Conservation (phyloP, 2,329 filamentous ascomycete genomes). For the Trichoderma afroharzianum region DNA sequence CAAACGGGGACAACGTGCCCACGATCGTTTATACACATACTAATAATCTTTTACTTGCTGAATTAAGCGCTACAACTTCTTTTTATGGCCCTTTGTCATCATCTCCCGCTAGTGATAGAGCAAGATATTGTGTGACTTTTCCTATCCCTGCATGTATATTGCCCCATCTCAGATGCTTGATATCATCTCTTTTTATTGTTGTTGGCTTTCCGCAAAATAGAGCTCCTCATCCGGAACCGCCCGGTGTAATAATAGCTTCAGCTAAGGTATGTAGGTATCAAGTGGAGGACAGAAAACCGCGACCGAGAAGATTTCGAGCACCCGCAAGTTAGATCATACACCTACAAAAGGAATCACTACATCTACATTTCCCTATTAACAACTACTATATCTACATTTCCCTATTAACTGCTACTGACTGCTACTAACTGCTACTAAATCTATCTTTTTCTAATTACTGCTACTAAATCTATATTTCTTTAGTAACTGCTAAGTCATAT, state of each 20-base stretch:
- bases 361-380: no score
- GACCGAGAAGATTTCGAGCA: no score
- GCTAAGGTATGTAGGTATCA: neutral
- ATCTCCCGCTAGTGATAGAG: neutral
- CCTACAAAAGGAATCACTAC: no score
- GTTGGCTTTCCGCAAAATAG: neutral
- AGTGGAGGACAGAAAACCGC: no score
- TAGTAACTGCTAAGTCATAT: no score
- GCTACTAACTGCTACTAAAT: no score
- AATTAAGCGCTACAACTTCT: neutral
- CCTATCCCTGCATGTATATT: neutral
- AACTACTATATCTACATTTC: no score
- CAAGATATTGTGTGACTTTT: neutral
- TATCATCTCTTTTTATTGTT: neutral
- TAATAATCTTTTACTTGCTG: slow-evolving; percentile 10
- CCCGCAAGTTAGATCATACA: no score
- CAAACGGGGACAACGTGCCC: slow-evolving; percentile 32
- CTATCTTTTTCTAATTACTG: no score
- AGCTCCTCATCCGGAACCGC: neutral
- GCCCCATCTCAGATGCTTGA: neutral
- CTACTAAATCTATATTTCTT: no score
- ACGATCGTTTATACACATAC: slow-evolving; percentile 30
- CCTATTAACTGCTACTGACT: no score
- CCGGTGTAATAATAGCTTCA: neutral
- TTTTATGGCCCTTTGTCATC: neutral